Evolutionary conservation across 2,329 filamentous ascomycete genomes (phyloP), one percentile per base, ranked within the genome.

Genomic region (Cytospora piceicola): DNA sequence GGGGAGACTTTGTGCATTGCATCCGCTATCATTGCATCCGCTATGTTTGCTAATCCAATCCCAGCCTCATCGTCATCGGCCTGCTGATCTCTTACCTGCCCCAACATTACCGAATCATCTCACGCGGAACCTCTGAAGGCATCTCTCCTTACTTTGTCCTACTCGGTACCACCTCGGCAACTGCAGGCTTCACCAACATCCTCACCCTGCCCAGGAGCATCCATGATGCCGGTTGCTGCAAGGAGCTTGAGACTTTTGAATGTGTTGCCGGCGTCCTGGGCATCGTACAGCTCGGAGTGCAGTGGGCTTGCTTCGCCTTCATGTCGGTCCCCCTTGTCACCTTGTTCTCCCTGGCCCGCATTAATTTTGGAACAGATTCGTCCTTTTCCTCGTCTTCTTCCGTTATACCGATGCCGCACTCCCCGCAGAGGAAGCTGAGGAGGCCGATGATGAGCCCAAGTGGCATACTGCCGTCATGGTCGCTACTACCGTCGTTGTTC

Each of bases 121-220:
- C 86, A 51, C 88, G 93, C 63, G 87, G 89, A 68, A 95, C 92
- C 17, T 96, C 94, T 27, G 94, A 96, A 76, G 95, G 95, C 68
- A 94, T 99, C 68, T 97, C 94, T 34, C 94, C 95, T 11, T 95
- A 94, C 78, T 99, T 97, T 75, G 89, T 99, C 69, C 86, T 98
- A 2, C 87, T 99, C n/a, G 95, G 95, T 67, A 92, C 91, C 30
- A 94, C 94, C 1, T 96, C 93, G 9, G 91, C 91, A 72, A 96
- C 91, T 60, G 92, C 91, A 57, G 91, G 92, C 30, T 93, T 99
- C 73, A 92, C 92, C 69, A 98, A 98, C 75, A 97, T 99, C 74
- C 81, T 98, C 61, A 90, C 92, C 0, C 86, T 97, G 17, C 91
- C 92, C n/a, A 86, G 88, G 66, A 97, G 92, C 64, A 87, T 92